These are phyloP conservation scores for Oligophagozyma castellii DNA, from an alignment of 1,139 yeast genomes.

Conservation along the genomic window DNA sequence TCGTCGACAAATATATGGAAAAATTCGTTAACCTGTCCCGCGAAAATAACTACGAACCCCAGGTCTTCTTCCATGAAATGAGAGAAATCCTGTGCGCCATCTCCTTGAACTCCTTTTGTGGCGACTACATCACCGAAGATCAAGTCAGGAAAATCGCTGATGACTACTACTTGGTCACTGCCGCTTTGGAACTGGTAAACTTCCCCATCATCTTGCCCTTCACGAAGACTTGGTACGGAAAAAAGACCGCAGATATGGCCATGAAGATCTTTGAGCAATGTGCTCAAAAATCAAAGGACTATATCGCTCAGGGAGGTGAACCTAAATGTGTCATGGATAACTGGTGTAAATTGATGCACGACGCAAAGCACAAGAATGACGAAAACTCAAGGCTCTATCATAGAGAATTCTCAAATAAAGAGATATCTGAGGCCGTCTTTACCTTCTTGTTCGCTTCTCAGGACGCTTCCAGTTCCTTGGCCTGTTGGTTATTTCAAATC, in stretches of 20 bases:
- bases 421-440: conserved; percentile 90
- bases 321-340: conserved; percentile 89
- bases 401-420: conserved; percentile 79
- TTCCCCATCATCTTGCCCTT: conserved; percentile 92
- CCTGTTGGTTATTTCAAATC: conserved; percentile 96
- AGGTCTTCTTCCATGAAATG: conserved; percentile 78
- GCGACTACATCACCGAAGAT: conserved; percentile 82
- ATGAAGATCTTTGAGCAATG: conserved; percentile 83
- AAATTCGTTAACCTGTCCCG: conserved; percentile 44
- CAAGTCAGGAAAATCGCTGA: conserved; percentile 82
- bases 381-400: conserved; percentile 40
- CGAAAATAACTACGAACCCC: conserved; percentile 38
- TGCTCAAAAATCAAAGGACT: conserved; percentile 73
- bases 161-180: conserved; percentile 80
- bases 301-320: conserved; percentile 63
- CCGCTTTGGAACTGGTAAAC: conserved; percentile 91
- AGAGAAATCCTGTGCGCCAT: conserved; percentile 93
- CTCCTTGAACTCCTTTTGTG: conserved; percentile 87
- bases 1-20: conserved; percentile 70
- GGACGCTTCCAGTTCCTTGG: conserved; percentile 95
- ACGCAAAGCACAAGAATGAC: conserved; percentile 44
- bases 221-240: conserved; percentile 97
- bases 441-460: conserved; percentile 95
- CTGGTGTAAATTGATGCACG: conserved; percentile 79
- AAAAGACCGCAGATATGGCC: conserved; percentile 81